A percentile compares a stretch with the other conserved stretches of the same genome.
Evolutionary conservation across 306 rosid genomes (phyloP).

Genomic region (Chamaecrista fasciculata): DNA sequence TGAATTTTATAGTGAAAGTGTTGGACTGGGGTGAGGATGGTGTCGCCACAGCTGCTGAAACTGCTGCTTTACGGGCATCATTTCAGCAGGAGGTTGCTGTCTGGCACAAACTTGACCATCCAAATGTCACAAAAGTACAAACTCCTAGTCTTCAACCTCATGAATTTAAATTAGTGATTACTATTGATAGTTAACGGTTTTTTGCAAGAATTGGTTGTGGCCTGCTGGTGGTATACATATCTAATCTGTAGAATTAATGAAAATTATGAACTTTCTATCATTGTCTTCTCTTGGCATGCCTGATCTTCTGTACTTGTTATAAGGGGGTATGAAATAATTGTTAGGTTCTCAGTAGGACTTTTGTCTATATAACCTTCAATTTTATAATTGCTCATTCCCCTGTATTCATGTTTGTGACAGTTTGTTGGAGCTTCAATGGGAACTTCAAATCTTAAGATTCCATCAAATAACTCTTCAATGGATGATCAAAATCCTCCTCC

Average conservation of each 20-base stretch:
- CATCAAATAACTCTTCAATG: slow-evolving; percentile 39
- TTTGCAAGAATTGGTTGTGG: slow-evolving; percentile 6
- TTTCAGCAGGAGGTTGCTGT: slow-evolving; percentile 97
- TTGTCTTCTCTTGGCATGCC: neutral
- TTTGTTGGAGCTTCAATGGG: slow-evolving; percentile 95
- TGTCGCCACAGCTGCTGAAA: slow-evolving; percentile 63
- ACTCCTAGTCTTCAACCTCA: slow-evolving; percentile 27
- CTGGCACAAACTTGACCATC: slow-evolving; percentile 97
- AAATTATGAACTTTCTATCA: neutral
- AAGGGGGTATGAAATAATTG: neutral
- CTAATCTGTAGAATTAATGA: too few relatives aligned
- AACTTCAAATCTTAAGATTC: slow-evolving; percentile 75
- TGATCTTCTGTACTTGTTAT: neutral
- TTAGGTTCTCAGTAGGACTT: neutral
- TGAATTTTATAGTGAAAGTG: slow-evolving; percentile 72
- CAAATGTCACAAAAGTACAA: slow-evolving; percentile 82
- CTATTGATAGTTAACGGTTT: slow-evolving; percentile 12
- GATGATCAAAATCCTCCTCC: slow-evolving; percentile 46
- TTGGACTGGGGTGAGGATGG: slow-evolving; percentile 99
- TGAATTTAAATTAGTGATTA: slow-evolving; percentile 15
- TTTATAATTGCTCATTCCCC: slow-evolving; percentile 15
- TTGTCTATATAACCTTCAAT: slow-evolving; percentile 8
- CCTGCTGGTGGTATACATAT: neutral
- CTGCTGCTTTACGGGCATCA: slow-evolving; percentile 80
- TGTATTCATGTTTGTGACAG: slow-evolving; percentile 40